Evolutionary conservation across 441 rosid species (phyloP).

Genomic region (Arabidopsis lyrata): DNA sequence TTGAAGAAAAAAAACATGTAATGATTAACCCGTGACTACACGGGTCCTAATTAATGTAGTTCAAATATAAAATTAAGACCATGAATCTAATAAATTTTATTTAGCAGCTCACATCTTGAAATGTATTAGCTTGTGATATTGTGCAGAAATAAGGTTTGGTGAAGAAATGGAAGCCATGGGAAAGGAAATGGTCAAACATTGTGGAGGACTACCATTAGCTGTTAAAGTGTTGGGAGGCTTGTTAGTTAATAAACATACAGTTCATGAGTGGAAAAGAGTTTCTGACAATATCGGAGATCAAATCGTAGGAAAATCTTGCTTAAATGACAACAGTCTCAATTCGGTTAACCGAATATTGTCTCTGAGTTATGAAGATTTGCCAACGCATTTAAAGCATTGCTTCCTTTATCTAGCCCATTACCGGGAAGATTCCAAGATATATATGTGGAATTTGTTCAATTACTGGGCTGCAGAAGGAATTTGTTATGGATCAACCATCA

Average conservation of each 20-base stretch:
- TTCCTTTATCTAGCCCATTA: not conserved
- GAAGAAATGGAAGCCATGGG: not conserved
- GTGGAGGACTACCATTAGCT: not conserved
- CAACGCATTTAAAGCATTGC: not conserved
- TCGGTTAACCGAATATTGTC: not conserved
- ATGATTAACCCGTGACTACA: too few species aligned
- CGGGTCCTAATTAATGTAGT: too few species aligned
- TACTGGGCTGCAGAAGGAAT: not conserved
- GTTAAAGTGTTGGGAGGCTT: not conserved
- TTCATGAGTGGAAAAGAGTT: not conserved
- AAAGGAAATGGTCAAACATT: not conserved
- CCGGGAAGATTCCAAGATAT: not conserved
- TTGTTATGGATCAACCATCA: not conserved
- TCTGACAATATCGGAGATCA: not conserved
- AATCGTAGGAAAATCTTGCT: not conserved
- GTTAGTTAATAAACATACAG: not conserved
- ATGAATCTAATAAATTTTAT: not conserved
- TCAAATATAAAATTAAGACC: too few species aligned
- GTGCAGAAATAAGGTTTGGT: not conserved
- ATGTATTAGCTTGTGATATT: not conserved
- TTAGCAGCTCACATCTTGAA: too few species aligned
- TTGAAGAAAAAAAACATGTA: too few species aligned
- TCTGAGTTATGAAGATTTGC: not conserved
- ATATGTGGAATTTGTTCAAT: fast-evolving
- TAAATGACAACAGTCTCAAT: not conserved